phyloP scores from a whole-genome alignment of 73 alveolate species.

The Durusdinium trenchii region DNA sequence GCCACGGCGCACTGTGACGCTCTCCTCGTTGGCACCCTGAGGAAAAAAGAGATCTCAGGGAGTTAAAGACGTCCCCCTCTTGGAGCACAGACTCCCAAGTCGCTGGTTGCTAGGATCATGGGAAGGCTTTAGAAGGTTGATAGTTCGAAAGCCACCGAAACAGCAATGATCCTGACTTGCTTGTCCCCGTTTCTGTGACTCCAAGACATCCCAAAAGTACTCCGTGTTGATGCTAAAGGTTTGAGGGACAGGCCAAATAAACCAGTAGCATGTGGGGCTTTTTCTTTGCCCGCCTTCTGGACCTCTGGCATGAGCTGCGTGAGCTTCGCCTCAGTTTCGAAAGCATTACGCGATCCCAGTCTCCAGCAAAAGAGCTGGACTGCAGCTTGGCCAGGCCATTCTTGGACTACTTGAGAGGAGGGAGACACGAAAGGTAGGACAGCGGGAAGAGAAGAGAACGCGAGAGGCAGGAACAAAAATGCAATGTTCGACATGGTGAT shows the following conservation, averaged over 20 bases:
- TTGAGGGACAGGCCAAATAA: background rate
- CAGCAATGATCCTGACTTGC: background rate
- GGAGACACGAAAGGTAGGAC: no score
- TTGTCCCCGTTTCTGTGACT: background rate
- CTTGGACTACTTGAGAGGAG: no score
- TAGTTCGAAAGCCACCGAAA: background rate
- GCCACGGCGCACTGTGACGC: slow-evolving; percentile 66
- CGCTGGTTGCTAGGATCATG: no score
- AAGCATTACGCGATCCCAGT: no score
- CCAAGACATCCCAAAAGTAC: background rate
- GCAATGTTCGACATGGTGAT: no score
- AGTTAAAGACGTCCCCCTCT: background rate
- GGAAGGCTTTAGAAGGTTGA: no score
- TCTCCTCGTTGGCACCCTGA: slow-evolving; percentile 54
- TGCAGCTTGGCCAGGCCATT: no score
- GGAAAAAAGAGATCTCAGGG: background rate
- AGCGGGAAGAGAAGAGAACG: no score
- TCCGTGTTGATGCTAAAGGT: background rate
- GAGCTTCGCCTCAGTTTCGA: slow-evolving; percentile 8
- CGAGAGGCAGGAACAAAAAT: no score
- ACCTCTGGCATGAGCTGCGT: slow-evolving; percentile 63
- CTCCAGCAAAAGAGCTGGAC: no score
- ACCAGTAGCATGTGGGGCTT: no score
- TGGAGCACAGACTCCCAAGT: no score
- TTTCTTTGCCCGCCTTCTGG: slow-evolving; percentile 42